phyloP scores from a whole-genome alignment of 2,329 filamentous ascomycete genomes.

The Stachybotrys echinatus region DNA sequence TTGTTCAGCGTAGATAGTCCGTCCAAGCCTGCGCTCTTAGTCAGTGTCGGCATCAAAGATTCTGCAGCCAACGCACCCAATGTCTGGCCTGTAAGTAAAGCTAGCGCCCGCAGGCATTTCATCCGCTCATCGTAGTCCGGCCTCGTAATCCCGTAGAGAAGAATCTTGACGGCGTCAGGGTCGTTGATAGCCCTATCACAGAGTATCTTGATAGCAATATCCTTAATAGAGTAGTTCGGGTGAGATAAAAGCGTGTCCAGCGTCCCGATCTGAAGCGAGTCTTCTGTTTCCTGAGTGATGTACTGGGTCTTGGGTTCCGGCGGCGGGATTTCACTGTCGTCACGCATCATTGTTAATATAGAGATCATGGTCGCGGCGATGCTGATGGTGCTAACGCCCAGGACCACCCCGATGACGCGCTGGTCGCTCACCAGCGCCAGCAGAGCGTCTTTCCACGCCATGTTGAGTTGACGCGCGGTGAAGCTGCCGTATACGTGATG shows the following conservation, averaged over 20 bases:
- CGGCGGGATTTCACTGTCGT: conserved; percentile 62
- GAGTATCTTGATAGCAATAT: conserved; percentile 58
- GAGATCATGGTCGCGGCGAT: conserved; percentile 52
- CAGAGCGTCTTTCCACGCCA: conserved; percentile 30
- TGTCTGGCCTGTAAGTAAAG: conserved; percentile 43
- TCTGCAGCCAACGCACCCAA: conserved; percentile 15
- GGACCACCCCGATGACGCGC: conserved; percentile 45
- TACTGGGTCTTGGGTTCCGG: conserved; percentile 63
- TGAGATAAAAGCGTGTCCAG: conserved; percentile 63
- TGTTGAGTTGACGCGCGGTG: conserved; percentile 17
- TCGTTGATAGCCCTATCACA: conserved; percentile 57
- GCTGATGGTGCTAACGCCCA: conserved; percentile 53
- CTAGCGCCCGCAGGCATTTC: conserved; percentile 50
- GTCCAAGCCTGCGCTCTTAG: conserved; percentile 22
- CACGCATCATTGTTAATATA: conserved; percentile 54
- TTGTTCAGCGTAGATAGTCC: conserved; percentile 43
- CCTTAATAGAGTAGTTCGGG: conserved; percentile 67
- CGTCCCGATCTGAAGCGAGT: conserved; percentile 61
- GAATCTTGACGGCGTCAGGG: conserved; percentile 36
- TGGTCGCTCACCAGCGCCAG: conserved; percentile 39
- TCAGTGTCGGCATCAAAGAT: conserved; percentile 6
- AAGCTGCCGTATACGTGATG: not conserved
- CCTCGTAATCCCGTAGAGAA: conserved; percentile 55
- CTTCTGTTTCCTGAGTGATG: conserved; percentile 71
- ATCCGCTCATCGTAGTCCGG: conserved; percentile 55